phyloP scores from a whole-genome alignment of 106 monocot genomes.

The Platanthera guangdongensis region DNA sequence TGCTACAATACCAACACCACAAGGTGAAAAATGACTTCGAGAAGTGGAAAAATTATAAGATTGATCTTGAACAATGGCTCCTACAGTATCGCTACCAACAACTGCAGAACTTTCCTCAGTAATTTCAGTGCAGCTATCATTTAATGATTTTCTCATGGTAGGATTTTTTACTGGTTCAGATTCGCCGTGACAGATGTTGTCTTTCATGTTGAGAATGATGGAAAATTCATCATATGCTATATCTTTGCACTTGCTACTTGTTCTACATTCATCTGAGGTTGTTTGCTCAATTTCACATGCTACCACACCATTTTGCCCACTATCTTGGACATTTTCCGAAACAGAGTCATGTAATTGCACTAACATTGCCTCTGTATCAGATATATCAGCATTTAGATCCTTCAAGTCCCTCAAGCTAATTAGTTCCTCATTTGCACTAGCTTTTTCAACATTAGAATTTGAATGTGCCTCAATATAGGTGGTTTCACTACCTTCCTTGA shows the following conservation, averaged over 20 bases:
- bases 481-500: constrained; percentile 65
- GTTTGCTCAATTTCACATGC: constrained; percentile 3
- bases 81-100: not conserved
- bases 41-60: constrained; percentile 11
- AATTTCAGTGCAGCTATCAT: not conserved
- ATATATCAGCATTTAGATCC: not conserved
- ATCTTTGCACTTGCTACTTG: not conserved
- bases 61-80: not conserved
- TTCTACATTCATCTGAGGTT: not conserved
- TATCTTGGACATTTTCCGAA: not conserved
- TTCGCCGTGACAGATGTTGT: not conserved
- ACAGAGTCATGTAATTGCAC: not conserved
- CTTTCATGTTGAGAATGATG: not conserved
- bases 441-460: constrained; percentile 14
- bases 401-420: constrained; percentile 2
- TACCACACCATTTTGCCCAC: not conserved
- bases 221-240: not conserved
- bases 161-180: not conserved
- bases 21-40: constrained; percentile 8
- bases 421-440: not conserved
- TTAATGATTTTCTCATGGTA: not conserved
- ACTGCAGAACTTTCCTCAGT: not conserved
- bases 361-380: not conserved
- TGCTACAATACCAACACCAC: constrained; percentile 30
- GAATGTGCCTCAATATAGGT: constrained; percentile 19